Base-by-base conservation (phyloP, 2,329 filamentous ascomycete species). In the Clarireedia homoeocarpa region DNA sequence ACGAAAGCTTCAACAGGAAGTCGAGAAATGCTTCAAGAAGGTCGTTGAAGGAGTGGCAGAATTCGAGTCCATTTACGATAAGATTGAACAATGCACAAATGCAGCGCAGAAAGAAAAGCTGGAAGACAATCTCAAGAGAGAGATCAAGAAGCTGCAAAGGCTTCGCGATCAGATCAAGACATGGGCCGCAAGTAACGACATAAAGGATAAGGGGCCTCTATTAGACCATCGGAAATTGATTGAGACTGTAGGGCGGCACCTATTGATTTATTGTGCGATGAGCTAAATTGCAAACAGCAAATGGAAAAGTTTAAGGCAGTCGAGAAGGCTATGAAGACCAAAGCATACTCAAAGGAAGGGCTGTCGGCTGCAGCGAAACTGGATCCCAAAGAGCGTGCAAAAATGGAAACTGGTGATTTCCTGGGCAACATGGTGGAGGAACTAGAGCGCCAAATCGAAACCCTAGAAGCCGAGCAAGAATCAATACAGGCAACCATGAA, bases 281-380 rank as follows among this genome's bases (percentile, higher is more conserved):
- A 49, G 62, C 66, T 69, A 63, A 69, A 59, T 36, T 15, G 23
- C 49, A 71, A 74, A 72, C 75, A 94, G 89, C 86, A 92, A 88
- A 99, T 99, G 94, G 94, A 99, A 75, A 91, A 90, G 68, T 99
- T 99, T 82, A 99, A 99, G 77, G 92, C 91, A n/a, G 94, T 99
- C 53, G 94, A 99, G 74, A 99, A 99, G 78, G 94, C 96, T 69
- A 97, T 99, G 94, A 99, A 99, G 79, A 99, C 94, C 56, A 99
- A 99, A 74, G 94, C 94, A 59, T 99, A 96, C 75, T 97, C 94
- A 60, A 97, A 99, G 78, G 94, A 97, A 74, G 94, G 94, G 46
- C 76, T 99, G 62, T 94, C 89, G 61, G 89, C 92, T 52, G 90
- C 91, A 26, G 86, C 90, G 51, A 95, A 95, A 73, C 81, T 97